Evolutionary conservation across 805 yeast species (phyloP).

Genomic region (Wickerhamiella kurtzmanii): DNA sequence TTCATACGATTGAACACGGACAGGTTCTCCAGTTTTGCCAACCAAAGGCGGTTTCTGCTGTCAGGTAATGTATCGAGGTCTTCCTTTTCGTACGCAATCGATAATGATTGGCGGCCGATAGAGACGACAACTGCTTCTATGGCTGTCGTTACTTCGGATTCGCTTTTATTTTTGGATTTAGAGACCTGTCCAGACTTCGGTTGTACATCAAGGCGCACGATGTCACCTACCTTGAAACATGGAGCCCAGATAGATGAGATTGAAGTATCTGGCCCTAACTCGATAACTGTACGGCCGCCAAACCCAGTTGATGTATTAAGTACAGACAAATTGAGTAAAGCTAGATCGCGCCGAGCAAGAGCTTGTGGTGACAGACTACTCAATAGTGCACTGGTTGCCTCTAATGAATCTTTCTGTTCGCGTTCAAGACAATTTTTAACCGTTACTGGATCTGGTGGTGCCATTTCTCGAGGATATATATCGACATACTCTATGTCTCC

Average conservation of each 20-base stretch:
- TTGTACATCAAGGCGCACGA: conserved; percentile 22
- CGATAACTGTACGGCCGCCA: conserved; percentile 61
- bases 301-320: conserved; percentile 60
- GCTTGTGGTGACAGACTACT: conserved; percentile 43
- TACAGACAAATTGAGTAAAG: conserved; percentile 50
- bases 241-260: conserved; percentile 23
- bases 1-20: conserved; percentile 45
- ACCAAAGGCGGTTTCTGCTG: conserved; percentile 40
- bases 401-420: conserved; percentile 42
- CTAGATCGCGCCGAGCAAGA: conserved; percentile 61
- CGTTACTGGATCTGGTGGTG: neutral
- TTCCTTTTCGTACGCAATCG: conserved; percentile 50
- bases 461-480: neutral
- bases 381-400: conserved; percentile 33
- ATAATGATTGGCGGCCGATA: conserved; percentile 34
- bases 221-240: conserved; percentile 44
- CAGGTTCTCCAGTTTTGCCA: conserved; percentile 42
- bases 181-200: conserved; percentile 13
- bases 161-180: conserved; percentile 13
- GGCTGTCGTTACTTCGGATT: neutral
- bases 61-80: conserved; percentile 33
- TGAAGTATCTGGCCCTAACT: conserved; percentile 44
- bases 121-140: conserved; percentile 48
- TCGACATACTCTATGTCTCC: neutral
- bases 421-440: conserved; percentile 27